Base-by-base conservation (phyloP, 1,284 basidiomycete species). In the Microbotryum lychnidis-dioicae region DNA sequence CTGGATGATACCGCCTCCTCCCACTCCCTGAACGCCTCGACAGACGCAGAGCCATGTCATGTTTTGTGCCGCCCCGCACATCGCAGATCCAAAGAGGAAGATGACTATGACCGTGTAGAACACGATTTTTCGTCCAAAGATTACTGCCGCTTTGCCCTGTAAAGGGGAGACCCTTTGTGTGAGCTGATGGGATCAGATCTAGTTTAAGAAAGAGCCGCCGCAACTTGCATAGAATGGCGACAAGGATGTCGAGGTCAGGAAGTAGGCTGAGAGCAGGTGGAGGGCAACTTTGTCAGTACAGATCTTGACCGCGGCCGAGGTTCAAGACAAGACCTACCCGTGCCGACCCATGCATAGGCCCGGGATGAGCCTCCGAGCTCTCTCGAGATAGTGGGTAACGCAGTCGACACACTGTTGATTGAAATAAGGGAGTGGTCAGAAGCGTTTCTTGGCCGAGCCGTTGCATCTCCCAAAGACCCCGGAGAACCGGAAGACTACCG, bases 21-120 rank as follows among this genome's bases (percentile, higher is more conserved):
- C 89, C 31, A 90, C 82, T 14, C 89, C 89, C 73, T 91, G 89
- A 1, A 92, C 77, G 2, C 86, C 89, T 68, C 89, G 81, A 53
- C 81, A 83, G 2, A 86, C 78, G 50, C 87, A 83, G 18, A 91
- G 77, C 88, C 79, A 81, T 79, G 77, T 80, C 81, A 89, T 86
- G 62, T 69, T 84, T 72, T 91, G 84, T 0, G 89, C 88, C 2
- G 87, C 85, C 16, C 88, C 89, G 42, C 87, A 90, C 61, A 91
- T 74, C 0, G 86, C 87, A 2, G 87, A 89, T 7, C 87, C 89
- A 63, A 89, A 73, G 81, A 92, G 75, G 75, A 92, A 91, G 8
- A 85, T 76, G 37, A 78, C 47, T 57, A 91, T 88, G 12, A 82
- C 82, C 1, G 79, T 70, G 68, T 84, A 89, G 0, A 92, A 77